Base-by-base conservation (phyloP, 768 basidiomycete species). In the Pisolithus albus region DNA sequence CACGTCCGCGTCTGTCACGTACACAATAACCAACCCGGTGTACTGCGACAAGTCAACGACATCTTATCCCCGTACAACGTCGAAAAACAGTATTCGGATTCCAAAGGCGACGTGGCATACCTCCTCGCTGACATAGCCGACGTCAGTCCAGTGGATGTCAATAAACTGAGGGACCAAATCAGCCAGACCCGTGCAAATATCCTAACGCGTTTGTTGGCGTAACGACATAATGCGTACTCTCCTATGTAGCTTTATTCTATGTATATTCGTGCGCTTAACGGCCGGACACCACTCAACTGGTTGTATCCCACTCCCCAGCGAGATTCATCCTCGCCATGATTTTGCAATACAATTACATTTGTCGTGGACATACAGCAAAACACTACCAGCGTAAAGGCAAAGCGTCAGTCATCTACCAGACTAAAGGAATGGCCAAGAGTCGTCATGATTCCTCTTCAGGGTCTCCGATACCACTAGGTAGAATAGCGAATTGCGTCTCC, bases 41-140 rank as follows among this genome's bases (percentile, higher is more conserved):
- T 97, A 45, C 84, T 99, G 64, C 85, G 83, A 62, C 82, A 84
- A 63, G 89, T 99, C 76, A 99, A 99, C 78, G 88, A 94, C 59
- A 86, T 88, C 28, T 74, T 99, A 39, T 88, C 88, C 46, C 86
- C 91, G 37, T 92, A 94, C 79, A 98, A 99, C 70, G 94, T 99
- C 66, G 93, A 95, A 72, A 98, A 98, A 75, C 96, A 98, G 72
- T 97, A 86, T 71, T 93, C 95, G n/a, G 96, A 99, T 65, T 92
- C 91, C 43, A 92, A 92, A 72, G 88, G 88, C 54, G 90, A 92
- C 48, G 71, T 92, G 46, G 92, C 94, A 23, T 98, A 98, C 70
- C 79, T 99, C 56, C 87, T 99, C 83, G 94, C 94, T 11, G 96
- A 99, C 68, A 97, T 99, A 57, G 84, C 89, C 19, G 81, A 91